These are phyloP conservation scores for Podospora didyma DNA, from an alignment of 495 filamentous ascomycete species.

Conservation along the genomic window DNA sequence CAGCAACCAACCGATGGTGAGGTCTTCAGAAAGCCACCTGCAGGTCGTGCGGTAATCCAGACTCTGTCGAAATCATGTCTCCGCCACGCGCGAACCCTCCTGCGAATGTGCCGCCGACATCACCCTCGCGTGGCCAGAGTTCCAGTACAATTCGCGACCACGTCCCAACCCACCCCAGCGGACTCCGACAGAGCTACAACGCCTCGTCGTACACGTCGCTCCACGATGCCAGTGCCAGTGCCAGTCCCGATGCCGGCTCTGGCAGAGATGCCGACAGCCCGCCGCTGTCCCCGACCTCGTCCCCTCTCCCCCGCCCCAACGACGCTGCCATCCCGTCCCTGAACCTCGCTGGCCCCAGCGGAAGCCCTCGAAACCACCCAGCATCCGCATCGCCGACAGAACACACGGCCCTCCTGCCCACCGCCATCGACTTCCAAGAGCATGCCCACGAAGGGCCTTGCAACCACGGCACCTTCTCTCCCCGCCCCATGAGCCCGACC, in stretches of 20 bases:
- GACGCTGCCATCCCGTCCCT: conserved; percentile 7
- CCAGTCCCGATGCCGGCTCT: background rate
- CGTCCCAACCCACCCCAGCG: conserved; percentile 37
- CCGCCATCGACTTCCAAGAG: conserved; percentile 21
- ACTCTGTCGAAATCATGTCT: no score
- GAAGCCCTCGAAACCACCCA: background rate
- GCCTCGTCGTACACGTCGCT: conserved; percentile 28
- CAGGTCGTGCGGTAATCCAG: no score
- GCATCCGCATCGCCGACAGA: conserved; percentile 26
- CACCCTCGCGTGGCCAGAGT: conserved; percentile 9
- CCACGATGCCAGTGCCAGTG: conserved; percentile 11
- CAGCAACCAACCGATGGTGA: no score
- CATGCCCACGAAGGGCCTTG: conserved; percentile 50
- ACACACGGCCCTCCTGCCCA: conserved; percentile 38
- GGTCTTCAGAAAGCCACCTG: no score
- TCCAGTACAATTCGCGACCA: conserved; percentile 24
- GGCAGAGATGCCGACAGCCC: conserved; percentile 6
- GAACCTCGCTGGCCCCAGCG: conserved; percentile 24
- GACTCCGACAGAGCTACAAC: conserved; percentile 42
- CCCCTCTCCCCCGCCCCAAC: conserved; percentile 1
- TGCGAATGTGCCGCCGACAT: background rate
- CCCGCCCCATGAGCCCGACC: conserved; percentile 50
- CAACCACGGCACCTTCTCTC: conserved; percentile 78
- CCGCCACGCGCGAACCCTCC: background rate
- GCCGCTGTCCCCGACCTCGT: conserved; percentile 17